A percentile compares a stretch with the other conserved stretches of the same genome.
These are phyloP conservation scores for Acer negundo DNA, from an alignment of 345 rosid genomes.

Conservation along the genomic window DNA sequence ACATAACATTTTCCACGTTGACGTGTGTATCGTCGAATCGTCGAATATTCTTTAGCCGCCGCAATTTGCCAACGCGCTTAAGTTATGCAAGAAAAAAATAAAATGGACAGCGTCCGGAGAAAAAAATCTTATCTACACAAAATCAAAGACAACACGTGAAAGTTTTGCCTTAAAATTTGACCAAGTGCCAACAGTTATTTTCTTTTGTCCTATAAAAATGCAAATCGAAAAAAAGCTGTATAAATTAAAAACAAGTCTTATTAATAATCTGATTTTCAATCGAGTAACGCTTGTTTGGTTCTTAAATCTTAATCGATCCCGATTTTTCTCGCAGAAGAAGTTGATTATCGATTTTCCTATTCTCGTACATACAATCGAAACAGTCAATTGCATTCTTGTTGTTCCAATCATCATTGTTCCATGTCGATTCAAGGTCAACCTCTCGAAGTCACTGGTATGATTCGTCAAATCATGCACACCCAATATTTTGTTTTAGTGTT, in stretches of 20 bases:
- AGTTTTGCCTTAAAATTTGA: too few relatives aligned
- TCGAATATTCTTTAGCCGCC: too few relatives aligned
- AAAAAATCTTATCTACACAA: too few relatives aligned
- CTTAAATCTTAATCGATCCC: not conserved
- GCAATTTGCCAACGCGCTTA: too few relatives aligned
- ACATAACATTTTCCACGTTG: too few relatives aligned
- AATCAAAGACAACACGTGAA: too few relatives aligned
- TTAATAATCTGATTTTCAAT: not conserved
- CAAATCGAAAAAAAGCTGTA: not conserved
- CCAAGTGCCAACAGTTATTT: too few relatives aligned
- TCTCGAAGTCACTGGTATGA: slow-evolving; percentile 78
- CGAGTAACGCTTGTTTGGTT: not conserved
- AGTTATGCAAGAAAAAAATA: too few relatives aligned
- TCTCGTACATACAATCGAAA: not conserved
- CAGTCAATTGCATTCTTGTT: not conserved
- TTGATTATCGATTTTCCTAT: not conserved
- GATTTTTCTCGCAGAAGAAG: not conserved
- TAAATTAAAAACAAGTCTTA: too few relatives aligned
- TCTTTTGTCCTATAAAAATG: too few relatives aligned
- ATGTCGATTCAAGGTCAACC: slow-evolving; percentile 68
- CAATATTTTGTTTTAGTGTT: not conserved
- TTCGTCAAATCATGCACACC: not conserved
- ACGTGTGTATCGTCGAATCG: too few relatives aligned
- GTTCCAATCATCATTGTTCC: not conserved
- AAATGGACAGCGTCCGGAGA: too few relatives aligned